phyloP scores from a whole-genome alignment of 2,329 filamentous ascomycete species.

The Cadophora sp. region DNA sequence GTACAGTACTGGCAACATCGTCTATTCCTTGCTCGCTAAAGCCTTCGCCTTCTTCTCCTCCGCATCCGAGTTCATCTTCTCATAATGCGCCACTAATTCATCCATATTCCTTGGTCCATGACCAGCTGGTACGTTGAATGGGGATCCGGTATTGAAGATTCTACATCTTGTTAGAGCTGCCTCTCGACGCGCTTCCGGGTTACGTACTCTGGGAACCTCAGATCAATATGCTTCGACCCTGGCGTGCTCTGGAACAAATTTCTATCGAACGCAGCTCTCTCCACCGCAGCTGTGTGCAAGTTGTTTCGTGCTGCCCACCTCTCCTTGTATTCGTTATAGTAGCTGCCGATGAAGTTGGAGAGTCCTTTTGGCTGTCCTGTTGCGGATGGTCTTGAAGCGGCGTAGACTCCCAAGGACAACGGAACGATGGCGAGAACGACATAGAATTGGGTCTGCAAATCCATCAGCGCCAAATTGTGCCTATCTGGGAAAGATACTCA shows the following conservation, averaged over 20 bases:
- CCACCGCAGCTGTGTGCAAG: constrained; percentile 64
- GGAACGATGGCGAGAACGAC: constrained; percentile 53
- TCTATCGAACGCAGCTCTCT: constrained; percentile 67
- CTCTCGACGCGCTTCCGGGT: not conserved
- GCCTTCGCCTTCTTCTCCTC: constrained; percentile 59
- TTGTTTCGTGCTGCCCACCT: constrained; percentile 62
- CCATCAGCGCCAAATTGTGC: constrained; percentile 27
- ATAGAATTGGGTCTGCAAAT: constrained; percentile 54
- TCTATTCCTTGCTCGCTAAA: constrained; percentile 36
- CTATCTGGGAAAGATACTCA: constrained; percentile 46
- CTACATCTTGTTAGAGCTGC: constrained; percentile 50
- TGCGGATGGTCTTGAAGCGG: constrained; percentile 46
- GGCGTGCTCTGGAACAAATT: constrained; percentile 61
- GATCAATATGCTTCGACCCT: constrained; percentile 53
- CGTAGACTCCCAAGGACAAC: constrained; percentile 51
- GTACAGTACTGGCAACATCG: constrained; percentile 34
- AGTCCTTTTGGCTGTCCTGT: constrained; percentile 51
- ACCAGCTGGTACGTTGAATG: constrained; percentile 69
- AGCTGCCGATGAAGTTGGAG: constrained; percentile 60
- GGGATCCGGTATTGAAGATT: constrained; percentile 66
- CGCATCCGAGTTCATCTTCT: constrained; percentile 60
- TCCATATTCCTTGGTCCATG: constrained; percentile 62
- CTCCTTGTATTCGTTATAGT: constrained; percentile 60
- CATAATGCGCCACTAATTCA: constrained; percentile 66
- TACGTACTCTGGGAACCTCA: constrained; percentile 71